phyloP scores from a whole-genome alignment of 192 early-diverging fungal genomes.

The Geranomyces variabilis region DNA sequence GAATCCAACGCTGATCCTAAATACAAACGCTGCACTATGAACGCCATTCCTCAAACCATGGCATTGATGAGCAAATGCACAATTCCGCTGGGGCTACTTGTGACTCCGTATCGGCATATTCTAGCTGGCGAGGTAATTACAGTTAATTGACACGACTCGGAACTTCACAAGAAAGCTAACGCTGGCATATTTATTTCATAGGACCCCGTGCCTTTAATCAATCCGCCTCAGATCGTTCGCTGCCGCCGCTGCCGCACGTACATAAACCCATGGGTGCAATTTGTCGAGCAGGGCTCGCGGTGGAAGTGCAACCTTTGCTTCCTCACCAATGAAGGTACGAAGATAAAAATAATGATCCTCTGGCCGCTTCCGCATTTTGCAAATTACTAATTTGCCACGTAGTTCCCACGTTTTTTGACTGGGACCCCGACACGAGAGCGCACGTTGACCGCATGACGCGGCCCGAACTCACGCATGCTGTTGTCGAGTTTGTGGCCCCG shows the following conservation, averaged over 20 bases:
- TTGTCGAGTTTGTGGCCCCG: conserved; percentile 94
- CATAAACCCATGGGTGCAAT: conserved; percentile 95
- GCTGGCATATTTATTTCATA: conserved; percentile 20
- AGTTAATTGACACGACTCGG: conserved; percentile 74
- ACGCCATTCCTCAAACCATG: conserved; percentile 83
- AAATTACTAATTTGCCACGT: conserved; percentile 7
- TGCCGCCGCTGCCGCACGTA: conserved; percentile 95
- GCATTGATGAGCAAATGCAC: conserved; percentile 83
- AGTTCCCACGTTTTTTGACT: conserved; percentile 61
- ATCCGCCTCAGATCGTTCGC: conserved; percentile 88
- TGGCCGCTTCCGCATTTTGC: neutral
- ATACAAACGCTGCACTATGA: conserved; percentile 89
- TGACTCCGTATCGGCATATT: conserved; percentile 85
- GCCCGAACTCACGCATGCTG: conserved; percentile 84
- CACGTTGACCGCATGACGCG: conserved; percentile 85
- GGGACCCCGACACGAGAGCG: conserved; percentile 71
- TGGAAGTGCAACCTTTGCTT: conserved; percentile 98
- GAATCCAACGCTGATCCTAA: conserved; percentile 70
- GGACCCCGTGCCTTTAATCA: conserved; percentile 81
- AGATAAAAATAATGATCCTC: neutral
- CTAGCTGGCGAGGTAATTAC: conserved; percentile 78
- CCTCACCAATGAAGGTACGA: conserved; percentile 82
- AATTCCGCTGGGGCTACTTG: conserved; percentile 85
- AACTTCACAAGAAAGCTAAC: conserved; percentile 73
- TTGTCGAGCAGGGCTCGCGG: conserved; percentile 91